Evolutionary conservation across 2,329 filamentous ascomycete species (phyloP).

Genomic region (Dendryphion nanum): DNA sequence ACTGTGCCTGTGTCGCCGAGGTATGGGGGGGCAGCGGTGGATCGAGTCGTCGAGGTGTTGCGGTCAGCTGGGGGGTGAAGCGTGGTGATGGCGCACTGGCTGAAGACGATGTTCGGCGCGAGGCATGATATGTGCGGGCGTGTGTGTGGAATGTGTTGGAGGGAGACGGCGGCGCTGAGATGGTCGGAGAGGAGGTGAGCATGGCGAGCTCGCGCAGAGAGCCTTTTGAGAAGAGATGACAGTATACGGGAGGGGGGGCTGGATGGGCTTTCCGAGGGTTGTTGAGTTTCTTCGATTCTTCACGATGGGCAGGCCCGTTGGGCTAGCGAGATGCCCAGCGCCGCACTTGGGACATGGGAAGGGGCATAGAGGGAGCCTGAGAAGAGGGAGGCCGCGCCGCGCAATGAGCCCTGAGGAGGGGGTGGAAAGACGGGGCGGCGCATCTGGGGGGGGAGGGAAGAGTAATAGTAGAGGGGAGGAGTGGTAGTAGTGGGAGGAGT

Average conservation of each 20-base stretch:
- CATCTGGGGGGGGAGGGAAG: too few relatives aligned
- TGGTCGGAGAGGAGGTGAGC: constrained; percentile 36
- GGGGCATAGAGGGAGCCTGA: background rate
- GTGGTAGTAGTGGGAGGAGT: background rate
- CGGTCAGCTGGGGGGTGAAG: constrained; percentile 28
- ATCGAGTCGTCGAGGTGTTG: constrained; percentile 27
- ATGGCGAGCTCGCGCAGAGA: constrained; percentile 16
- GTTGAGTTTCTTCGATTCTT: too few relatives aligned
- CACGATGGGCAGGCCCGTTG: too few relatives aligned
- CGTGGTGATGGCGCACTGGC: constrained; percentile 32
- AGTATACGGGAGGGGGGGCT: too few relatives aligned
- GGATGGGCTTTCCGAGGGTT: too few relatives aligned
- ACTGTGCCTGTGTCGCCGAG: constrained; percentile 20
- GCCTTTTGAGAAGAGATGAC: background rate
- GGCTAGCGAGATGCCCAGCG: too few relatives aligned
- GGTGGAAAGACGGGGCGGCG: background rate
- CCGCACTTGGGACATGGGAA: too few relatives aligned
- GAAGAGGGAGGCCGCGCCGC: background rate
- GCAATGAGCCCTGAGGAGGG: too few relatives aligned
- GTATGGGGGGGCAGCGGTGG: constrained; percentile 13
- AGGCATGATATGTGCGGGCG: constrained; percentile 31
- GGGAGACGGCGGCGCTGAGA: constrained; percentile 38
- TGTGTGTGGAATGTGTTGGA: constrained; percentile 33
- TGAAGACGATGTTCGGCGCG: constrained; percentile 30
- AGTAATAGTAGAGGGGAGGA: too few relatives aligned